These are phyloP conservation scores for Rhizopogon vesiculosus DNA, from an alignment of 768 basidiomycete species.

Conservation along the genomic window DNA sequence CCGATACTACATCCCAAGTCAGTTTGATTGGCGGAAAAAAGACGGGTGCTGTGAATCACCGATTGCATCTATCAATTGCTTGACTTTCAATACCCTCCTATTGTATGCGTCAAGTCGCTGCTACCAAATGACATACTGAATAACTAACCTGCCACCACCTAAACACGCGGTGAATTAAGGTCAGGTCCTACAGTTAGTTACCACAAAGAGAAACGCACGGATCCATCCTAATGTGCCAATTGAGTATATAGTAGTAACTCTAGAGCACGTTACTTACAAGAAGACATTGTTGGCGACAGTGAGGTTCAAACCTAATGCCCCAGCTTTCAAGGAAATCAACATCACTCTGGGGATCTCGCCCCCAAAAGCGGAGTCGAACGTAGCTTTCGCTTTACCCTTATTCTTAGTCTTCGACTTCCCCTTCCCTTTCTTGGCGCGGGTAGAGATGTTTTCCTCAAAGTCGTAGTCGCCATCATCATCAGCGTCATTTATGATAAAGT, in stretches of 20 bases:
- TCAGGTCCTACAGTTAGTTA: slow-evolving; percentile 1
- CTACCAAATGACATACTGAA: not conserved
- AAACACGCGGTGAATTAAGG: not conserved
- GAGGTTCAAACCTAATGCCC: slow-evolving; percentile 82
- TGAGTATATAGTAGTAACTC: slow-evolving; percentile 1
- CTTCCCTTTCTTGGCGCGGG: slow-evolving; percentile 23
- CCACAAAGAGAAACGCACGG: slow-evolving; percentile 49
- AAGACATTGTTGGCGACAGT: slow-evolving; percentile 88
- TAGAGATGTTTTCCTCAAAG: slow-evolving; percentile 25
- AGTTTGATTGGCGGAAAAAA: not conserved
- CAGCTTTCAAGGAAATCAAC: slow-evolving; percentile 84
- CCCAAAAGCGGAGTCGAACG: slow-evolving; percentile 17
- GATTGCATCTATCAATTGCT: slow-evolving; percentile 77
- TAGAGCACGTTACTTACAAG: slow-evolving; percentile 45
- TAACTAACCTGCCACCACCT: slow-evolving; percentile 74
- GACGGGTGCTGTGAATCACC: slow-evolving; percentile 29
- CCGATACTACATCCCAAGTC: slow-evolving; percentile 48
- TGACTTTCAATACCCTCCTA: slow-evolving; percentile 83
- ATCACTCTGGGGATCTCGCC: slow-evolving; percentile 67
- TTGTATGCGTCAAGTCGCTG: slow-evolving; percentile 8
- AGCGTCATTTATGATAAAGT: slow-evolving; percentile 27
- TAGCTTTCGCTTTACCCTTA: slow-evolving; percentile 33
- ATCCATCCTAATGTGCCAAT: slow-evolving; percentile 55
- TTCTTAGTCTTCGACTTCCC: slow-evolving; percentile 35
- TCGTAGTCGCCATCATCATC: slow-evolving; percentile 16